Percentiles rank a stretch among this genome's conserved stretches.
These are phyloP conservation scores for Asterophora parasitica DNA, from an alignment of 768 basidiomycete genomes.

Conservation along the genomic window DNA sequence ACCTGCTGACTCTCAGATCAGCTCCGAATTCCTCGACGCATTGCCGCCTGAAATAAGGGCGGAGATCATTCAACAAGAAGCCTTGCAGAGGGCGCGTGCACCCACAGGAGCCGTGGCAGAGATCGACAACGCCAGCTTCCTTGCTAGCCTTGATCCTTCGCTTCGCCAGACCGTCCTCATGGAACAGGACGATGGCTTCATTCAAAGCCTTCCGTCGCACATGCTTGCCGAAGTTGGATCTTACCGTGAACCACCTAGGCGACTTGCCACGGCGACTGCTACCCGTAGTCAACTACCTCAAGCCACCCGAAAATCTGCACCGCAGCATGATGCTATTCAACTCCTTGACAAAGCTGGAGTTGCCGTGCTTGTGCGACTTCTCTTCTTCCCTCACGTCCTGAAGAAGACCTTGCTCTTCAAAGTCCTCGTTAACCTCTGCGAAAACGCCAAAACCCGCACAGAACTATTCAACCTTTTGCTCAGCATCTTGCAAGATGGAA, in stretches of 20 bases:
- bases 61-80: constrained; percentile 95
- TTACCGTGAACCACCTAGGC: constrained; percentile 47
- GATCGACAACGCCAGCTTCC: constrained; percentile 86
- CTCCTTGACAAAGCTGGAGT: constrained; percentile 88
- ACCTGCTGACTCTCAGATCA: constrained; percentile 84
- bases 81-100: constrained; percentile 69
- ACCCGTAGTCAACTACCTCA: constrained; percentile 26
- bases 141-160: constrained; percentile 86
- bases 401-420: constrained; percentile 83
- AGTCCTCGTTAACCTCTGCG: constrained; percentile 91
- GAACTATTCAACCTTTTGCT: constrained; percentile 94
- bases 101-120: constrained; percentile 59
- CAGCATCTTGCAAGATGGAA: constrained; percentile 92
- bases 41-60: constrained; percentile 94
- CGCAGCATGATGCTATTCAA: constrained; percentile 84
- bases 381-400: constrained; percentile 94
- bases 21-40: constrained; percentile 92
- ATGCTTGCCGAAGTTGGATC: constrained; percentile 81
- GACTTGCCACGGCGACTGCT: constrained; percentile 24
- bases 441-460: constrained; percentile 85
- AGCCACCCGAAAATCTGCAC: constrained; percentile 43
- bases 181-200: constrained; percentile 83
- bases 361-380: constrained; percentile 81
- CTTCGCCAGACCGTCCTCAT: constrained; percentile 87
- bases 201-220: constrained; percentile 75